A percentile compares a stretch with the other conserved stretches of the same genome.
phyloP scores from a whole-genome alignment of 129 eudicot species.

The Centaurea solstitialis region DNA sequence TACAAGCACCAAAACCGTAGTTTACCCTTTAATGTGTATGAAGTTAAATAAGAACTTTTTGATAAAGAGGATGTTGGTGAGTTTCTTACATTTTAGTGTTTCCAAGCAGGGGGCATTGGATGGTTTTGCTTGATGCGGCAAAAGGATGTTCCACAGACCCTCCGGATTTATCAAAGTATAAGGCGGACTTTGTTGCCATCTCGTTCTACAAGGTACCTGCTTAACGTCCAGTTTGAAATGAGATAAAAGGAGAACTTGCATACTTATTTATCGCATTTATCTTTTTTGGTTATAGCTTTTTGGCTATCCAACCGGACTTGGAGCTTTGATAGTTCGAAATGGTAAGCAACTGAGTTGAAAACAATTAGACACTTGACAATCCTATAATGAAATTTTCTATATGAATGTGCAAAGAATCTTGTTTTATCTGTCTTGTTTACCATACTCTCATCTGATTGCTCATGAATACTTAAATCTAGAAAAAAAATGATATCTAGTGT shows the following conservation, averaged over 20 bases:
- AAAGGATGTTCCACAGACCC: slow-evolving; percentile 92
- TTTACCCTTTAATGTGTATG: background rate
- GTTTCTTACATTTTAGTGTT: slow-evolving; percentile 4
- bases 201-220: slow-evolving; percentile 86
- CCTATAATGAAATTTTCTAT: background rate
- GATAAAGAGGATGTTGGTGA: slow-evolving; percentile 11
- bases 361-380: background rate
- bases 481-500: background rate
- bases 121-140: slow-evolving; percentile 96
- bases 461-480: background rate
- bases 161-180: slow-evolving; percentile 72
- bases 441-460: background rate
- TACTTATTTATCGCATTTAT: slow-evolving; percentile 3
- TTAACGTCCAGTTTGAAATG: background rate
- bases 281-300: slow-evolving; percentile 53
- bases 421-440: background rate
- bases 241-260: background rate
- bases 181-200: slow-evolving; percentile 83
- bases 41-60: background rate
- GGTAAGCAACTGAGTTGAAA: slow-evolving; percentile 49
- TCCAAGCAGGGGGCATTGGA: slow-evolving; percentile 69
- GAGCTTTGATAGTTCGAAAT: slow-evolving; percentile 85
- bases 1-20: too few species aligned
- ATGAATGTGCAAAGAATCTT: background rate
- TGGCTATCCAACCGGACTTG: slow-evolving; percentile 99